Percentiles rank a stretch among this genome's conserved stretches.
phyloP scores from a whole-genome alignment of 2,329 filamentous ascomycete genomes.

The Chrysosporium queenslandicum region DNA sequence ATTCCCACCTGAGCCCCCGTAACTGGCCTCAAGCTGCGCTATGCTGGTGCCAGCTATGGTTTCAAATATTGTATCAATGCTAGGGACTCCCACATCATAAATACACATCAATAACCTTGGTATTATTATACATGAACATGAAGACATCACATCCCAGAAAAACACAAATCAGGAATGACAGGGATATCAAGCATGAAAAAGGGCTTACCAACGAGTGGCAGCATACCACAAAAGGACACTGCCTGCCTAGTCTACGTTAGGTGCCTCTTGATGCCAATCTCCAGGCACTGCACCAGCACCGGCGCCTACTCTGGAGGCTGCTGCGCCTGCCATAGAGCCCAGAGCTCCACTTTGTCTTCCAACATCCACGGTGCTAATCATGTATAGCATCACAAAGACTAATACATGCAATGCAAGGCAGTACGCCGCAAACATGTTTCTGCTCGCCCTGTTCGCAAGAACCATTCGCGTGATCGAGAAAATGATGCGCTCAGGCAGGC shows the following conservation, averaged over 20 bases:
- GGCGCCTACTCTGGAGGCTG: neutral
- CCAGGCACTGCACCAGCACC: neutral
- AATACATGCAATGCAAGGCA: slow-evolving; percentile 80
- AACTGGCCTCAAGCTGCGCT: no score
- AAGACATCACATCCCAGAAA: neutral
- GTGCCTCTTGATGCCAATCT: slow-evolving; percentile 5
- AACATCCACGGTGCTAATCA: slow-evolving; percentile 44
- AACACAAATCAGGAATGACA: neutral
- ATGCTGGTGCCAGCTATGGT: no score
- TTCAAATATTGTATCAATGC: no score
- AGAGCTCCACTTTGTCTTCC: slow-evolving; percentile 4
- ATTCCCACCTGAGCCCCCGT: no score
- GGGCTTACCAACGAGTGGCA: neutral
- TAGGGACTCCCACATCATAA: no score
- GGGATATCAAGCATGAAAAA: neutral
- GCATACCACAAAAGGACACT: neutral
- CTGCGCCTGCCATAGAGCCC: slow-evolving; percentile 1
- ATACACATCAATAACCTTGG: neutral
- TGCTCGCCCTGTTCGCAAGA: slow-evolving; percentile 75
- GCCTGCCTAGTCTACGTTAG: neutral
- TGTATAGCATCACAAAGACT: slow-evolving; percentile 79
- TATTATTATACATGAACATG: neutral
- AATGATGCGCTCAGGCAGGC: slow-evolving; percentile 75
- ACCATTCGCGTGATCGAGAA: slow-evolving; percentile 88
- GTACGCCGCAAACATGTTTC: slow-evolving; percentile 89